Evolutionary conservation across 768 basidiomycete species (phyloP).

Genomic region (Mrakia gelida): DNA sequence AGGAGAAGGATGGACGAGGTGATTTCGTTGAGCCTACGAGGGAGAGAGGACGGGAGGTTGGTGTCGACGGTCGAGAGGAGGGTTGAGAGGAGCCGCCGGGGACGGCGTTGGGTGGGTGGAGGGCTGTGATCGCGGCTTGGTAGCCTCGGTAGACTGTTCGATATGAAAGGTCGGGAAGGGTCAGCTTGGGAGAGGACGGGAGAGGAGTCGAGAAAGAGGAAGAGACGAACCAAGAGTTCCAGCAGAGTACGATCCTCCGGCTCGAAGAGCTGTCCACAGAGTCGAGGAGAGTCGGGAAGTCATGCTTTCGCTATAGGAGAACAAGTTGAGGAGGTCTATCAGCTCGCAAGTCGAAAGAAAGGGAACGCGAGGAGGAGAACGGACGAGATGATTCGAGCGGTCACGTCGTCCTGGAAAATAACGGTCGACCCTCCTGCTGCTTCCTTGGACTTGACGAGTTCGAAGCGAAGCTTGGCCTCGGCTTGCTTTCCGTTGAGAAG

Average conservation of each 20-base stretch:
- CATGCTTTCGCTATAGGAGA: conserved; percentile 18
- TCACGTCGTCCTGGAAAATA: conserved; percentile 27
- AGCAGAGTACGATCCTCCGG: conserved; percentile 20
- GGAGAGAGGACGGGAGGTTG: neutral
- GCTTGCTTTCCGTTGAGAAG: conserved; percentile 22
- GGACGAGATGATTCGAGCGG: conserved; percentile 25
- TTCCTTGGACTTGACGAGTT: conserved; percentile 18
- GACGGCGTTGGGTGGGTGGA: conserved; percentile 16
- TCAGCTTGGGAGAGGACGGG: neutral
- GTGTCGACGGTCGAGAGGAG: neutral
- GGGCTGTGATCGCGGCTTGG: conserved; percentile 1
- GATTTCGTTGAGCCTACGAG: conserved; percentile 6
- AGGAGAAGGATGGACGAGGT: conserved; percentile 3
- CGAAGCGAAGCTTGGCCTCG: conserved; percentile 30
- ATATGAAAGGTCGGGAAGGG: neutral
- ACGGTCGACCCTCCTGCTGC: conserved; percentile 16
- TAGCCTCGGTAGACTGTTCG: conserved; percentile 29
- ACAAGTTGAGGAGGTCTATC: too few relatives aligned
- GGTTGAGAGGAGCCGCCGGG: neutral
- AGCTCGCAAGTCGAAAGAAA: neutral
- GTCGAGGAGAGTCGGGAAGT: conserved; percentile 22
- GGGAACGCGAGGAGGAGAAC: neutral
- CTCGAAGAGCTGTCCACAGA: conserved; percentile 26
- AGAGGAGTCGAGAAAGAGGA: neutral
- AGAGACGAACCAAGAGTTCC: conserved; percentile 21